Percentiles rank a stretch among this genome's conserved stretches.
Evolutionary conservation across 2,329 filamentous ascomycete genomes (phyloP).

Genomic region (Diaporthe capsici): DNA sequence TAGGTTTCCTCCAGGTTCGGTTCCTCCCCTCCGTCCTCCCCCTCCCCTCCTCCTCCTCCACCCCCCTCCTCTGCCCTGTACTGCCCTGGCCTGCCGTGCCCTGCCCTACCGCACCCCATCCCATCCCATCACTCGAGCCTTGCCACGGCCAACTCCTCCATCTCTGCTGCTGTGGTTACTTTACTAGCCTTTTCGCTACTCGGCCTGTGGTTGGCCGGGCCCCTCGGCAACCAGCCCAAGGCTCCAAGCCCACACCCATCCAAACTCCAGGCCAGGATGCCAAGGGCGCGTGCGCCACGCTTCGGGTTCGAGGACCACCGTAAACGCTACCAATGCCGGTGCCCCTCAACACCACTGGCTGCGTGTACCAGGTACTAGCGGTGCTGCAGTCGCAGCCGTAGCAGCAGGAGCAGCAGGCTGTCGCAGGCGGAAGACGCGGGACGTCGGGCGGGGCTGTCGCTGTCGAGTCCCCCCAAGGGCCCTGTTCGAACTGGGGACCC

Average conservation of each 20-base stretch:
- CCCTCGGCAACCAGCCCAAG: constrained; percentile 29
- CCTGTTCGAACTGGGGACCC: constrained; percentile 24
- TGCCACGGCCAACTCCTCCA: constrained; percentile 19
- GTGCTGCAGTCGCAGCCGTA: background rate
- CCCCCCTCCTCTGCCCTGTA: background rate
- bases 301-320: background rate
- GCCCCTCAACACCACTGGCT: background rate
- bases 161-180: constrained; percentile 25
- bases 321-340: background rate
- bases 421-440: constrained; percentile 29
- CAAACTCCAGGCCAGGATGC: constrained; percentile 25
- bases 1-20: constrained; percentile 7
- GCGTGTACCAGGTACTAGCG: background rate
- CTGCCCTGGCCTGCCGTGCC: background rate
- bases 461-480: constrained; percentile 26
- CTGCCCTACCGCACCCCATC: constrained; percentile 4
- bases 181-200: constrained; percentile 26
- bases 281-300: constrained; percentile 33
- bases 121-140: constrained; percentile 4
- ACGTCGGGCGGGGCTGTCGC: constrained; percentile 14
- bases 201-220: constrained; percentile 26
- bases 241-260: constrained; percentile 21
- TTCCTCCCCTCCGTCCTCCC: background rate
- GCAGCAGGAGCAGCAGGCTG: constrained; percentile 3
- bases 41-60: background rate